Base-by-base conservation (phyloP, 495 filamentous ascomycete species). In the Geoglossum glabrum region DNA sequence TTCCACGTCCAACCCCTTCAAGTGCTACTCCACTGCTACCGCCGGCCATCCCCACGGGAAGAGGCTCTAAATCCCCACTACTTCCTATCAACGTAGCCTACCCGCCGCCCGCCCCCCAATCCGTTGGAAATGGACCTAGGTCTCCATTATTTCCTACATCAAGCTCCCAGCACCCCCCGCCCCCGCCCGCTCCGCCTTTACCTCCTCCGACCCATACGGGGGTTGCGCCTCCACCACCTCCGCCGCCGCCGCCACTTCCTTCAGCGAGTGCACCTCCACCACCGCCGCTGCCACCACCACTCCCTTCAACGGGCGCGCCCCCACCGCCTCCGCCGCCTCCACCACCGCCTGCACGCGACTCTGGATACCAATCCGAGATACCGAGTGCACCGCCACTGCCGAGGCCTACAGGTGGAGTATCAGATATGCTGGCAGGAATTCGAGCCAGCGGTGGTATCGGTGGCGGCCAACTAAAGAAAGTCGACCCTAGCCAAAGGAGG, bases 351-450 rank as follows among this genome's bases (percentile, higher is more conserved):
- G 82, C 84, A 47, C 76, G 75, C 60, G 76, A 78, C 59, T 76
- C 79, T n/a, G 79, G 77, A 47, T 77, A 76, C 60, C 68, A 71
- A 17, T 77, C 76, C 1, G 80, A 76, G n/a, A 45, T 50, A 40
- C 75, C 74, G 17, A 77, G 80, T 13, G 74, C 80, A 28, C 69
- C 78, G 7, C 63, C 72, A 26, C 63, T 81, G 19, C 79, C 83
- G 0, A 66, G 72, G 38, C 66, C 71, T 47, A 49, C 72, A 28
- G 78, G 69, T 54, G 69, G 72, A 50, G 79, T 82, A 50, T 71
- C 79, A 55, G 82, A 85, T 61, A 69, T 98, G 54, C 68, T 98
- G 58, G 87, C 87, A 23, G 77, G 85, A 60, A 98, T 98, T 64
- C 78, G 86, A 57, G 79, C 78, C 8, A 82, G 83, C 26, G 86